Evolutionary conservation across 306 rosid genomes (phyloP).

Genomic region (Echinosophora koreensis): DNA sequence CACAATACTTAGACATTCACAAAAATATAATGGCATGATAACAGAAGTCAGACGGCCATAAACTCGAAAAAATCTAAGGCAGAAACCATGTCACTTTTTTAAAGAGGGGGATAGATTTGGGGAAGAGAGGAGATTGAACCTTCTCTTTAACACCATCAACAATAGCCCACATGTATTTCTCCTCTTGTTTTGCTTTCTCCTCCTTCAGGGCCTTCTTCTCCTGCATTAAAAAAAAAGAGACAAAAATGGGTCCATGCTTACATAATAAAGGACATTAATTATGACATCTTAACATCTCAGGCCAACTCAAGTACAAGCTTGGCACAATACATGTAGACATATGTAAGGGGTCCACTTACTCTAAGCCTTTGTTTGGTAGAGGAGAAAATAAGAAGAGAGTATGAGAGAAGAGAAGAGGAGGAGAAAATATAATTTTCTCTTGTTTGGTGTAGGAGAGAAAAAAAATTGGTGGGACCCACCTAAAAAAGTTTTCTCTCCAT

Average conservation of each 20-base stretch:
- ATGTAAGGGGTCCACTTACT: neutral
- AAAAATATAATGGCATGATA: constrained; percentile 35
- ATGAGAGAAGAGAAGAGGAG: too few species aligned
- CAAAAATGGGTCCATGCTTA: constrained; percentile 14
- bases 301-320: constrained; percentile 29
- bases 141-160: constrained; percentile 97
- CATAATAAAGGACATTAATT: constrained; percentile 13
- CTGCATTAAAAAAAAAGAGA: constrained; percentile 54
- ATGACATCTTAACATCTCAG: constrained; percentile 1
- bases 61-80: neutral
- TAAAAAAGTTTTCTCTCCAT: too few species aligned
- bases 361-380: too few species aligned
- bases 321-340: constrained; percentile 24
- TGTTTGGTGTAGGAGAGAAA: too few species aligned
- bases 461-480: too few species aligned
- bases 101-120: neutral
- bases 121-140: constrained; percentile 54
- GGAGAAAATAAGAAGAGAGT: too few species aligned
- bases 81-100: neutral
- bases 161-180: constrained; percentile 95
- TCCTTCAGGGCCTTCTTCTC: constrained; percentile 92
- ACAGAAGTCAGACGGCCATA: neutral
- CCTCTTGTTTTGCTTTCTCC: constrained; percentile 93
- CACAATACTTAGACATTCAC: neutral
- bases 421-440: too few species aligned